Evolutionary conservation across 2,329 filamentous ascomycete genomes (phyloP).

Genomic region (Blastomyces emzantsi): DNA sequence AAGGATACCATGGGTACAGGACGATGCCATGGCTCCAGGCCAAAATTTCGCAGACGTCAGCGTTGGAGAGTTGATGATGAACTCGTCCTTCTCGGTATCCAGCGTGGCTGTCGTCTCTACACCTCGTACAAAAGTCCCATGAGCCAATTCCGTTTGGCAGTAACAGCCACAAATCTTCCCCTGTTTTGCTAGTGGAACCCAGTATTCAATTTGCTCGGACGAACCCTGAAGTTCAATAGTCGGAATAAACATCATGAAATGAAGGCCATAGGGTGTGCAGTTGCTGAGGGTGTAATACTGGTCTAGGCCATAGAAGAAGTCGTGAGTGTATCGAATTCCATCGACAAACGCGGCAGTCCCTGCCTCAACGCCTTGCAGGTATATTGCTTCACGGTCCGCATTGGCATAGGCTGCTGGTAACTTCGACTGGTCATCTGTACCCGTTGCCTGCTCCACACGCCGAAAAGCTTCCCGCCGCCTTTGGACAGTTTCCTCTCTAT

Average conservation of each 20-base stretch:
- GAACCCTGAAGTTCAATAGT: slow-evolving; percentile 15
- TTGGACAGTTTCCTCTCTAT: slow-evolving; percentile 12
- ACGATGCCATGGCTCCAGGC: slow-evolving; percentile 24
- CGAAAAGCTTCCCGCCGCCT: slow-evolving; percentile 14
- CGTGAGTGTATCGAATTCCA: slow-evolving; percentile 18
- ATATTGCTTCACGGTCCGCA: slow-evolving; percentile 21
- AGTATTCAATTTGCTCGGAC: slow-evolving; percentile 12
- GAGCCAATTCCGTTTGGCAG: slow-evolving; percentile 26
- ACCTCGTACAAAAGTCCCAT: slow-evolving; percentile 25
- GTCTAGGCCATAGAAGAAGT: slow-evolving; percentile 19
- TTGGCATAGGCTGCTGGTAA: slow-evolving; percentile 21
- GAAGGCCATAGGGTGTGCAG: slow-evolving; percentile 15
- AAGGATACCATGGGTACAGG: slow-evolving; percentile 23
- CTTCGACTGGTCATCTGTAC: slow-evolving; percentile 17
- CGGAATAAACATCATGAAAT: slow-evolving; percentile 17
- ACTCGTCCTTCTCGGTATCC: slow-evolving; percentile 22
- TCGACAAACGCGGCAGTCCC: slow-evolving; percentile 22
- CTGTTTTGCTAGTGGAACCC: slow-evolving; percentile 13
- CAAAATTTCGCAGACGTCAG: slow-evolving; percentile 25
- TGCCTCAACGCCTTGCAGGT: slow-evolving; percentile 20
- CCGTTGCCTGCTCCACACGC: slow-evolving; percentile 13
- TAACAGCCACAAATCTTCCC: slow-evolving; percentile 17
- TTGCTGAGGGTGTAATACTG: slow-evolving; percentile 16
- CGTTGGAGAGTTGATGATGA: slow-evolving; percentile 24
- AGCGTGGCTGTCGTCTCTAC: slow-evolving; percentile 28